Percentiles rank a stretch among this genome's conserved stretches.
Conservation (phyloP, 140 eudicot genomes). For the Cichorium intybus region DNA sequence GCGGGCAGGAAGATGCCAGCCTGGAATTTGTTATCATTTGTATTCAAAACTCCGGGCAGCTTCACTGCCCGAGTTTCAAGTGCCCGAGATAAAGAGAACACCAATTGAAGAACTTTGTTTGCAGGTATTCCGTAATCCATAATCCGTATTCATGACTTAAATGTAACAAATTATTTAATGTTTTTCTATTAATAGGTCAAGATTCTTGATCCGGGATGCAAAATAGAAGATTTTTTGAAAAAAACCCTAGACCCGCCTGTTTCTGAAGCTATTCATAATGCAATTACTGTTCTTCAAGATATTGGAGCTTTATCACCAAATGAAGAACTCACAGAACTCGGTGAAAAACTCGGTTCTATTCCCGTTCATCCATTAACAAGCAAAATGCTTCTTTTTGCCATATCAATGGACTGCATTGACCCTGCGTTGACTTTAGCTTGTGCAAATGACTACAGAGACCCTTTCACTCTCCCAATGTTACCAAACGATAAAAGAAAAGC, state of each 20-base stretch:
- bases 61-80: constrained; percentile 81
- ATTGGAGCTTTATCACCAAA: constrained; percentile 77
- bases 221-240: constrained; percentile 69
- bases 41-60: constrained; percentile 82
- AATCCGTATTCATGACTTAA: background rate
- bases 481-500: constrained; percentile 65
- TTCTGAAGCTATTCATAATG: constrained; percentile 71
- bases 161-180: background rate
- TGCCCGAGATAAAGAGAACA: constrained; percentile 89
- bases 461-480: constrained; percentile 73
- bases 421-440: constrained; percentile 98
- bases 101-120: constrained; percentile 96
- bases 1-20: constrained; percentile 96
- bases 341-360: constrained; percentile 72
- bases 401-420: constrained; percentile 84
- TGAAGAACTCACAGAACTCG: constrained; percentile 87
- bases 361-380: constrained; percentile 97
- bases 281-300: constrained; percentile 74
- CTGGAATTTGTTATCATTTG: constrained; percentile 92
- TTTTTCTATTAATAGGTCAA: constrained; percentile 54
- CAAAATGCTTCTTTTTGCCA: constrained; percentile 91
- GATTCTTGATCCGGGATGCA: constrained; percentile 70
- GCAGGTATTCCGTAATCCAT: constrained; percentile 51
- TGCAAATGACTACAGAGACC: constrained; percentile 74
- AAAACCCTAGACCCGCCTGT: constrained; percentile 92